Evolutionary conservation across 2,329 filamentous ascomycete genomes (phyloP).

Genomic region (Aspergillus sergii): DNA sequence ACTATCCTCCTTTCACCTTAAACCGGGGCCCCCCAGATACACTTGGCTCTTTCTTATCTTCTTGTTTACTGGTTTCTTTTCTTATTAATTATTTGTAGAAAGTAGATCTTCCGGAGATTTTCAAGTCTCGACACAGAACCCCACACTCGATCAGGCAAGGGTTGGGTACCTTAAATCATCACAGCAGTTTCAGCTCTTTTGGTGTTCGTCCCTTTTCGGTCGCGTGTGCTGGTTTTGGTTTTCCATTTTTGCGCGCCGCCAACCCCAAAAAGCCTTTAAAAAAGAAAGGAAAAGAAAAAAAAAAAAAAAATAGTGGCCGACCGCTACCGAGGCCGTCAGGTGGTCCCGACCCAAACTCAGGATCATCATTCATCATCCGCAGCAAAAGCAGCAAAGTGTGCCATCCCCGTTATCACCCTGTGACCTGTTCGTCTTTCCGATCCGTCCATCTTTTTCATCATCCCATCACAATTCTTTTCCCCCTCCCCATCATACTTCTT

Average conservation of each 20-base stretch:
- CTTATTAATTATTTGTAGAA: background rate
- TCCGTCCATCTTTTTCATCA: slow-evolving; percentile 9
- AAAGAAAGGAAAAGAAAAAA: background rate
- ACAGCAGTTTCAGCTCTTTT: background rate
- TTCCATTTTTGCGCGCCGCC: slow-evolving; percentile 3
- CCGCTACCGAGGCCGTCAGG: slow-evolving; percentile 34
- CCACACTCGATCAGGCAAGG: slow-evolving; percentile 1
- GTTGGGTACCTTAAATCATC: slow-evolving; percentile 3
- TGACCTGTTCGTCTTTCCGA: slow-evolving; percentile 3
- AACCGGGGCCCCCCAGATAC: background rate
- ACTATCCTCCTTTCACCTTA: background rate
- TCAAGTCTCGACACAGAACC: background rate
- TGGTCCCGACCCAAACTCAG: slow-evolving; percentile 31
- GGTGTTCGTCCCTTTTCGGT: slow-evolving; percentile 16
- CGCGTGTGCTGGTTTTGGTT: slow-evolving; percentile 19
- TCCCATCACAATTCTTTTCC: background rate
- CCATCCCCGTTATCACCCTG: slow-evolving; percentile 13
- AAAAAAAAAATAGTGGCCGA: slow-evolving; percentile 18
- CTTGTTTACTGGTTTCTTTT: background rate
- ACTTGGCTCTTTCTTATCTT: background rate
- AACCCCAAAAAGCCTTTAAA: background rate
- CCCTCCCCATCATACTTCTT: slow-evolving; percentile 9
- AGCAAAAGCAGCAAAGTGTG: slow-evolving; percentile 8
- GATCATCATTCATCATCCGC: slow-evolving; percentile 22
- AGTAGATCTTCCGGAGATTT: slow-evolving; percentile 1